Evolutionary conservation across 2,329 filamentous ascomycete species (phyloP).

Genomic region (Fusarium proliferatum): DNA sequence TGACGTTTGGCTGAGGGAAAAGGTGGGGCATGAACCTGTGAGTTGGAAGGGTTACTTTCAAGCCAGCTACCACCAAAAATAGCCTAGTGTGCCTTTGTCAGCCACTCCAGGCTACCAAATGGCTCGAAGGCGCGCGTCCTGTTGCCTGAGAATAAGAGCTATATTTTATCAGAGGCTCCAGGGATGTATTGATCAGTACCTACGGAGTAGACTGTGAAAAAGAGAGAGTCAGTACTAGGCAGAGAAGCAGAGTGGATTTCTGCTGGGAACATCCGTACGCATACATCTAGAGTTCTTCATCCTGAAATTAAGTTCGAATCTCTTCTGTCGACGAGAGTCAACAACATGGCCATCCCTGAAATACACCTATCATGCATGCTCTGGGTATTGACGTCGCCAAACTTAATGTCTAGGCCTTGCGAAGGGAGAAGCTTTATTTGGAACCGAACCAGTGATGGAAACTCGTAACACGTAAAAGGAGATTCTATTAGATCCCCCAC

Average conservation of each 20-base stretch:
- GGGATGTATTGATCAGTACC: neutral
- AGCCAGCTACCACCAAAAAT: constrained; percentile 5
- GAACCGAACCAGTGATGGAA: neutral
- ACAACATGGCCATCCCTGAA: neutral
- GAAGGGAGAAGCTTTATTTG: neutral
- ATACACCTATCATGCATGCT: neutral
- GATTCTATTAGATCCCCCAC: neutral
- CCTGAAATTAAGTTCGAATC: neutral
- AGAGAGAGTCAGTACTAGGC: neutral
- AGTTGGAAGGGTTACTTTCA: constrained; percentile 19
- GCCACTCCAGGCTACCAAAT: constrained; percentile 36
- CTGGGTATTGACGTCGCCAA: neutral
- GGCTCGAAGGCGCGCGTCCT: constrained; percentile 35
- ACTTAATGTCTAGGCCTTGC: neutral
- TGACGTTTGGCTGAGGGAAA: constrained; percentile 36
- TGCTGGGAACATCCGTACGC: neutral
- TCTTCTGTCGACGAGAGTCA: neutral
- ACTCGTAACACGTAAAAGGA: neutral
- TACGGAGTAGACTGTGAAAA: neutral
- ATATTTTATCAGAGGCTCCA: neutral
- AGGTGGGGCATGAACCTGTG: constrained; percentile 25
- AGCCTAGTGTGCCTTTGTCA: constrained; percentile 25
- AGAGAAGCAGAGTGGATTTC: neutral
- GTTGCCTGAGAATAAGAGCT: constrained; percentile 16
- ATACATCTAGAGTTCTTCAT: neutral